phyloP scores from a whole-genome alignment of 257 asterid species.

The Nicotiana otophora region DNA sequence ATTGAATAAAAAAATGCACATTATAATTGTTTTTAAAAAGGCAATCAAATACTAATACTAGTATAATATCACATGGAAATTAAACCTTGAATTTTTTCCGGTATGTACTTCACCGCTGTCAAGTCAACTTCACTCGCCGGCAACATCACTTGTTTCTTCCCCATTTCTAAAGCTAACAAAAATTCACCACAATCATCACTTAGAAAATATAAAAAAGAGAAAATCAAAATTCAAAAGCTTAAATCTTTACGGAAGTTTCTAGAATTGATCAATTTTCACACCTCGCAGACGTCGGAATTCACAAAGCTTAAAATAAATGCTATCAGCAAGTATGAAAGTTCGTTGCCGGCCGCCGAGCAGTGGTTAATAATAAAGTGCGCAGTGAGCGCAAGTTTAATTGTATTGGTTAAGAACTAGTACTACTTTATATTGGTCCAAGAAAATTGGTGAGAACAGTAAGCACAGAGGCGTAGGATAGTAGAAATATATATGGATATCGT shows the following conservation, averaged over 20 bases:
- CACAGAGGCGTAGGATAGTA: not conserved
- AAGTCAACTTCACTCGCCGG: constrained; percentile 76
- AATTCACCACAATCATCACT: not conserved
- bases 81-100: constrained; percentile 59
- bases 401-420: too few species aligned
- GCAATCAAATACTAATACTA: not conserved
- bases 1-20: too few species aligned
- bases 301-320: too few species aligned
- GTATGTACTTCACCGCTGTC: constrained; percentile 51
- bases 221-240: not conserved
- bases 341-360: not conserved
- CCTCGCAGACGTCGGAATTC: not conserved
- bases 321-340: not conserved
- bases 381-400: not conserved
- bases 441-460: not conserved
- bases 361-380: not conserved
- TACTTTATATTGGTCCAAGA: not conserved
- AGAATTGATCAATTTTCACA: not conserved
- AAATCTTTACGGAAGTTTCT: not conserved
- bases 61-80: not conserved
- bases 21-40: not conserved
- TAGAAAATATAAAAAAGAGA: not conserved
- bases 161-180: constrained; percentile 31
- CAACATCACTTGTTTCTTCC: constrained; percentile 70
- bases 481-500: too few species aligned